Evolutionary conservation across 306 rosid species (phyloP).

Genomic region (Cucumis hystrix): DNA sequence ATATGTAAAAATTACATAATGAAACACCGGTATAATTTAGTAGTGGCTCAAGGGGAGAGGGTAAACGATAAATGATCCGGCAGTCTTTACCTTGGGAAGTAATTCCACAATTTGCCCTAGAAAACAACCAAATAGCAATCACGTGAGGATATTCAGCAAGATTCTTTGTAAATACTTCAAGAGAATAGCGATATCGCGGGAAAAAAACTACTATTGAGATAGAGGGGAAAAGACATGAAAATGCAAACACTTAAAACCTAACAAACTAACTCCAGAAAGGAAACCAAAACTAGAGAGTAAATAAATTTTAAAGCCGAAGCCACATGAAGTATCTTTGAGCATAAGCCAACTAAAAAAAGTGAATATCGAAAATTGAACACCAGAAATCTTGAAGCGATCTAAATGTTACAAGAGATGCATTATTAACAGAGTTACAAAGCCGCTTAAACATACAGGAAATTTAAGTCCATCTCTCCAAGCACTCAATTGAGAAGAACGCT

Average conservation of each 20-base stretch:
- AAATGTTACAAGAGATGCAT: not conserved
- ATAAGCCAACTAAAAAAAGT: not conserved
- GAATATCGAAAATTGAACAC: not conserved
- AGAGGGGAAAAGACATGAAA: too few species aligned
- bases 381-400: not conserved
- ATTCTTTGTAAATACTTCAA: not conserved
- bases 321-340: too few species aligned
- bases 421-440: not conserved
- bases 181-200: too few species aligned
- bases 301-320: too few species aligned
- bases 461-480: not conserved
- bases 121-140: not conserved
- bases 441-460: not conserved
- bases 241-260: too few species aligned
- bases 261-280: too few species aligned
- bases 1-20: conserved; percentile 5
- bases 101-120: not conserved
- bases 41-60: not conserved
- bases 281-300: too few species aligned
- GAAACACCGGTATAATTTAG: not conserved
- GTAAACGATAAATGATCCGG: not conserved
- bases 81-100: not conserved
- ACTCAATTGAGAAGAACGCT: not conserved
- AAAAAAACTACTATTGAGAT: too few species aligned
- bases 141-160: not conserved